phyloP scores from a whole-genome alignment of 257 asterid species.

The Datura wrightii region DNA sequence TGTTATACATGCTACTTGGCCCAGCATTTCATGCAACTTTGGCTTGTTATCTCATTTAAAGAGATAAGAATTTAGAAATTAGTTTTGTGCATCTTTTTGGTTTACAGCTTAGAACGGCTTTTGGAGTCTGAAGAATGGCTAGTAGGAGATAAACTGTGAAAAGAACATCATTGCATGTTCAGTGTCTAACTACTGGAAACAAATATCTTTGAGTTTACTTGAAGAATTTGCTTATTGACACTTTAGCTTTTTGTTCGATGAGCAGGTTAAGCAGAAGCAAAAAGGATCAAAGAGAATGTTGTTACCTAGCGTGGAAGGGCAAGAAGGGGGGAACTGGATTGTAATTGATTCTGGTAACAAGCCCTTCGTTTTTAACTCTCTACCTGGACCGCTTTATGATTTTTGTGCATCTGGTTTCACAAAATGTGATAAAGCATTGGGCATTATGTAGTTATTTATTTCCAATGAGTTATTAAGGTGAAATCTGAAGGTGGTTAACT shows the following conservation, averaged over 20 bases:
- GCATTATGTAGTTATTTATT: background rate
- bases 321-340: constrained; percentile 92
- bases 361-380: background rate
- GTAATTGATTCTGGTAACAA: constrained; percentile 85
- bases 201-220: background rate
- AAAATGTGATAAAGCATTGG: constrained; percentile 16
- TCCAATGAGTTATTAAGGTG: background rate
- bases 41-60: background rate
- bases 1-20: background rate
- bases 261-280: constrained; percentile 94
- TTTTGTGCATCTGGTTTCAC: constrained; percentile 17
- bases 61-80: background rate
- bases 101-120: background rate
- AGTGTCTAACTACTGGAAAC: background rate
- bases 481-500: background rate
- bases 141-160: background rate
- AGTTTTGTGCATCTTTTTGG: background rate
- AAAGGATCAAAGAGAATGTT: constrained; percentile 82
- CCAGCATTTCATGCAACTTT: background rate
- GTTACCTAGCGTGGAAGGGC: constrained; percentile 91
- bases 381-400: background rate
- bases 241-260: constrained; percentile 36
- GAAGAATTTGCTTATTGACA: constrained; percentile 21
- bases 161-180: background rate
- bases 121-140: constrained; percentile 5